Evolutionary conservation across 164 flowering plant genomes (phyloP).

Genomic region (Berberis vulgaris): DNA sequence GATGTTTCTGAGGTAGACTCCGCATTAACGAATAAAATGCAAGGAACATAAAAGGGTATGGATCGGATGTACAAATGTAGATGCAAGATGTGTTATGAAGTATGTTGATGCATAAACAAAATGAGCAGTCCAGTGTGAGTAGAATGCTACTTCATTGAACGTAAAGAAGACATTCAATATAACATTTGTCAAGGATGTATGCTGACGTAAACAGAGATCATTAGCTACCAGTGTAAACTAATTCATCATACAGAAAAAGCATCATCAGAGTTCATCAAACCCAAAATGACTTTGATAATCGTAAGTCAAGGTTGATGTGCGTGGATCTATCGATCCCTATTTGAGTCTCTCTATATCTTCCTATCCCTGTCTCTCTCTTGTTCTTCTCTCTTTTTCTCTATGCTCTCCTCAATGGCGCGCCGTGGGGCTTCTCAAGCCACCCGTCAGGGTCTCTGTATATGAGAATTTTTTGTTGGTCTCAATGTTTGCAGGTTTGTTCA

Average conservation of each 20-base stretch:
- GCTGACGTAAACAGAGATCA: no score
- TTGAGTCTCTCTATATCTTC: slow-evolving; percentile 4
- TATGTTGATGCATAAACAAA: no score
- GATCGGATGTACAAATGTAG: no score
- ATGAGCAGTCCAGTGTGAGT: no score
- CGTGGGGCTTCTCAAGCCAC: slow-evolving; percentile 77
- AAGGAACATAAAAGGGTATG: no score
- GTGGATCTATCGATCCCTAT: slow-evolving; percentile 15
- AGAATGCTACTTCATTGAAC: no score
- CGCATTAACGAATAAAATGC: no score
- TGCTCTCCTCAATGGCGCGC: slow-evolving; percentile 53
- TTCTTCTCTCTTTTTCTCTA: neutral
- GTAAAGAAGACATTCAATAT: no score
- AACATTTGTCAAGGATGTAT: no score
- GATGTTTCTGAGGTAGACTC: no score
- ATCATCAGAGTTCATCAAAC: neutral
- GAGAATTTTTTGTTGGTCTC: slow-evolving; percentile 40
- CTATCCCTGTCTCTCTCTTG: slow-evolving; percentile 5
- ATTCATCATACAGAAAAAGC: neutral
- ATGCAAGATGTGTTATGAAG: no score
- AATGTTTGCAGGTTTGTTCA: slow-evolving; percentile 24
- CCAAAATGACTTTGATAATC: neutral
- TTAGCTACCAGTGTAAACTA: no score
- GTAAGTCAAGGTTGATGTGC: neutral
- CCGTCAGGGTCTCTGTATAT: slow-evolving; percentile 64